Conservation (phyloP, 495 filamentous ascomycete species). For the Penicillium crystallinum region DNA sequence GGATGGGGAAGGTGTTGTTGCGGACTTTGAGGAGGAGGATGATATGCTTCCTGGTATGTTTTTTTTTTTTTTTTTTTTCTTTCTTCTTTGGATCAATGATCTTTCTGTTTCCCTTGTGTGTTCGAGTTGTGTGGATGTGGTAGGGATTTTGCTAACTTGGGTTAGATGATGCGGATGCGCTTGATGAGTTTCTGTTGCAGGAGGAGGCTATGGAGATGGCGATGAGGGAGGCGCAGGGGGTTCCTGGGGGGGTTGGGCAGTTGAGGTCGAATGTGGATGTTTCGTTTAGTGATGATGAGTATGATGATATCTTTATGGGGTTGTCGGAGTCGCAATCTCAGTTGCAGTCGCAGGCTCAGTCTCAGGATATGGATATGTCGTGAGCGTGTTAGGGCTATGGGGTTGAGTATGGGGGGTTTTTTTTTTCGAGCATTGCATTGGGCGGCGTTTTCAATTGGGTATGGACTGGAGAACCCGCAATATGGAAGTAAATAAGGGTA, state of each 20-base stretch:
- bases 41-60: constrained; percentile 26
- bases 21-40: constrained; percentile 37
- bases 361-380: constrained; percentile 43
- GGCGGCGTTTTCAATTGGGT: constrained; percentile 11
- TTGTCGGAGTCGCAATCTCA: constrained; percentile 19
- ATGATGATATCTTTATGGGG: constrained; percentile 48
- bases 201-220: constrained; percentile 30
- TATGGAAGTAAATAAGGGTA: constrained; percentile 24
- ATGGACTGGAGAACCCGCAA: not conserved
- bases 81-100: not conserved
- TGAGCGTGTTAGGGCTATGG: constrained; percentile 4
- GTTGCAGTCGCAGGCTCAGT: too few species aligned
- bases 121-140: too few species aligned
- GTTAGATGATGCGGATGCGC: constrained; percentile 29
- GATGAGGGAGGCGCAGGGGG: constrained; percentile 3
- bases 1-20: constrained; percentile 22
- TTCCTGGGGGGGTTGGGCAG: not conserved
- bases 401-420: not conserved
- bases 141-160: not conserved
- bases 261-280: constrained; percentile 9
- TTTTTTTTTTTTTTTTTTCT: not conserved
- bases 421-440: constrained; percentile 12
- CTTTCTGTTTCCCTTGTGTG: not conserved
- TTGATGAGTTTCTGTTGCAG: constrained; percentile 33
- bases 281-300: constrained; percentile 52